phyloP scores from a whole-genome alignment of 2,329 filamentous ascomycete genomes.

The Colletotrichum musae region DNA sequence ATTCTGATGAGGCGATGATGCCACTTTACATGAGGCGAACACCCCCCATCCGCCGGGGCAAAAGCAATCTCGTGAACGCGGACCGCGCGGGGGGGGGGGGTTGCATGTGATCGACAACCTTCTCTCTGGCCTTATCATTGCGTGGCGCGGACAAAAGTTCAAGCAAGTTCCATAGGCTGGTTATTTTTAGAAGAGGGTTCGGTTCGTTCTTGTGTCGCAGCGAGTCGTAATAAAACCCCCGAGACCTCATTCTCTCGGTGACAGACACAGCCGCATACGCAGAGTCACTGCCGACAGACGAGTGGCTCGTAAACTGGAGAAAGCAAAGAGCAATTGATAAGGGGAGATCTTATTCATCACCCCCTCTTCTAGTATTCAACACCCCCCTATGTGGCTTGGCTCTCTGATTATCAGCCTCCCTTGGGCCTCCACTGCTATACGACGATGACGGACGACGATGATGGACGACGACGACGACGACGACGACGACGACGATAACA shows the following conservation, averaged over 20 bases:
- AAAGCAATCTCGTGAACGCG: slow-evolving; percentile 21
- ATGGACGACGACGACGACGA: too few relatives aligned
- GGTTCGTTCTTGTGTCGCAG: slow-evolving; percentile 6
- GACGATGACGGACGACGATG: too few relatives aligned
- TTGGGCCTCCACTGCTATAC: too few relatives aligned
- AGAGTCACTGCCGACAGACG: too few relatives aligned
- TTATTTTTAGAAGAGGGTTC: not conserved
- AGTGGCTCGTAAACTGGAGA: not conserved
- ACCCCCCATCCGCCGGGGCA: not conserved
- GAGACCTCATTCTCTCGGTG: not conserved
- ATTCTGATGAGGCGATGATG: not conserved
- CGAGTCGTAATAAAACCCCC: slow-evolving; percentile 18
- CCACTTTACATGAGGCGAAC: slow-evolving; percentile 18
- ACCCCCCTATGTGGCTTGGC: too few relatives aligned
- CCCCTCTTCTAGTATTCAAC: too few relatives aligned
- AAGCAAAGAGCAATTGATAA: not conserved
- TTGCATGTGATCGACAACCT: slow-evolving; percentile 27
- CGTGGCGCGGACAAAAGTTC: too few relatives aligned
- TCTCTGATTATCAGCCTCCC: too few relatives aligned
- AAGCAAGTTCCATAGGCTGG: not conserved
- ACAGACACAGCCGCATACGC: not conserved
- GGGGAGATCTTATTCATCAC: too few relatives aligned
- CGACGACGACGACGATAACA: too few relatives aligned
- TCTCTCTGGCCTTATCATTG: not conserved
- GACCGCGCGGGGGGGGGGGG: not conserved